Base-by-base conservation (phyloP, 495 filamentous ascomycete genomes). In the Hypoxylon perforatum region DNA sequence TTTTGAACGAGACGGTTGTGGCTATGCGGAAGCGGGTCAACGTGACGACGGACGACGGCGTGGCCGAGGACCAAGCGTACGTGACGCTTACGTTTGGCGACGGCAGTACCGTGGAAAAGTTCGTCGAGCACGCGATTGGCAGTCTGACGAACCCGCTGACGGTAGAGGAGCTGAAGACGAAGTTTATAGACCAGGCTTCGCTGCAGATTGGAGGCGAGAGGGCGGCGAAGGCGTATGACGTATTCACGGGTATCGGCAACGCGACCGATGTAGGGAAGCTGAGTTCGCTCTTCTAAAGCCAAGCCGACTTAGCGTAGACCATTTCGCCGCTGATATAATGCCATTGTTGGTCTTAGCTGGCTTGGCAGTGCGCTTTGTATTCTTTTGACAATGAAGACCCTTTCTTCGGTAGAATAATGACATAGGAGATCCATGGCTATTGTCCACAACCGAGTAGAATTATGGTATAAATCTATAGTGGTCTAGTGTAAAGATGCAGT, bases 111-210 rank as follows among this genome's bases (percentile, higher is more conserved):
- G 18, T 77, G 7, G 75, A 80, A 58, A 82, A 81, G 60, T 77
- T 77, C 64, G 63, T 86, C 21, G 59, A 80, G 41, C 81, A 85
- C 73, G 82, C 84, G 0, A 76, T 86, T 23, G 83, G 84, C 0
- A 84, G 80, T 64, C 54, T 85, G 22, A 78, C 82, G 22, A 65
- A 73, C 36, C 82, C 84, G 0, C 74, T 86, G 76, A 78, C 72
- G 0, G 78, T 82, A 46, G 69, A 69, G 0, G 75, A 79, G 41
- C 57, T 87, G 48, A 70, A 72, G 46, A 69, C 66, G 52, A 86
- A 87, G 59, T 86, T 86, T 41, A 35, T 75, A 9, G 77, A 81
- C 46, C 80, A 85, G 56, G 71, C 62, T 1, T 62, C 67, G 49
- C 53, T 51, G 10, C 63, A 67, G 45, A 61, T 69, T 25, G 70